A percentile compares a stretch with the other conserved stretches of the same genome.
Evolutionary conservation across 129 eudicot species (phyloP).

Genomic region (Oenanthe sinensis): DNA sequence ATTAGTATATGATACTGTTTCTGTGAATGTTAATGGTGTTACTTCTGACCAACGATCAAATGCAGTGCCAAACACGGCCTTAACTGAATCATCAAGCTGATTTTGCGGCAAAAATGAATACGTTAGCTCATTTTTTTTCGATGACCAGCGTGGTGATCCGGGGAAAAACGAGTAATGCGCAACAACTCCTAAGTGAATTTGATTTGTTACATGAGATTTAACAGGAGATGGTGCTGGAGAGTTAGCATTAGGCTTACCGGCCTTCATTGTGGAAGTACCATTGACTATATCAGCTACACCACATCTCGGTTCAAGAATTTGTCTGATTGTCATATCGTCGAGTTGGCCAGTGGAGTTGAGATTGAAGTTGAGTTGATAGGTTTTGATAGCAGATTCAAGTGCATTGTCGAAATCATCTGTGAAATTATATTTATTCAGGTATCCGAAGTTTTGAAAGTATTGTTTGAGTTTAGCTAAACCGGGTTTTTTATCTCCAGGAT

Average conservation of each 20-base stretch:
- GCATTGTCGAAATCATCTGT: conserved; percentile 36
- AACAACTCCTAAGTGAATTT: conserved; percentile 24
- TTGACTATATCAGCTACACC: conserved; percentile 67
- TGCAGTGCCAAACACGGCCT: conserved; percentile 34
- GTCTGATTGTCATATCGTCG: conserved; percentile 39
- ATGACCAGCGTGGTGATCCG: conserved; percentile 51
- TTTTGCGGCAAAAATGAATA: conserved; percentile 51
- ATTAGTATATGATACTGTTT: conserved; percentile 1
- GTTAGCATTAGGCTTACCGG: conserved; percentile 21
- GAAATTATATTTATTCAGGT: conserved; percentile 26
- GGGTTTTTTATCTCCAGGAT: conserved; percentile 25
- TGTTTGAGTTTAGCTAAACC: conserved; percentile 50
- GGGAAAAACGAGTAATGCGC: conserved; percentile 67
- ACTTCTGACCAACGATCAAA: conserved; percentile 67
- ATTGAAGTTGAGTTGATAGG: conserved; percentile 58
- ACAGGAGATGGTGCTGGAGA: background rate
- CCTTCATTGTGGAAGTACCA: conserved; percentile 49
- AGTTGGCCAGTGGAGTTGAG: conserved; percentile 59
- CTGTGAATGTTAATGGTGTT: conserved; percentile 47
- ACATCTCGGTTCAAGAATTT: conserved; percentile 53
- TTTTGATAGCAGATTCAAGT: conserved; percentile 31
- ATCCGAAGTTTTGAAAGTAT: conserved; percentile 61
- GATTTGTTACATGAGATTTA: background rate
- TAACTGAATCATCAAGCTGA: conserved; percentile 26
- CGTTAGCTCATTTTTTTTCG: conserved; percentile 22